Percentiles rank a stretch among this genome's conserved stretches.
phyloP scores from a whole-genome alignment of 495 filamentous ascomycete genomes.

The Aspergillus heteromorphus region DNA sequence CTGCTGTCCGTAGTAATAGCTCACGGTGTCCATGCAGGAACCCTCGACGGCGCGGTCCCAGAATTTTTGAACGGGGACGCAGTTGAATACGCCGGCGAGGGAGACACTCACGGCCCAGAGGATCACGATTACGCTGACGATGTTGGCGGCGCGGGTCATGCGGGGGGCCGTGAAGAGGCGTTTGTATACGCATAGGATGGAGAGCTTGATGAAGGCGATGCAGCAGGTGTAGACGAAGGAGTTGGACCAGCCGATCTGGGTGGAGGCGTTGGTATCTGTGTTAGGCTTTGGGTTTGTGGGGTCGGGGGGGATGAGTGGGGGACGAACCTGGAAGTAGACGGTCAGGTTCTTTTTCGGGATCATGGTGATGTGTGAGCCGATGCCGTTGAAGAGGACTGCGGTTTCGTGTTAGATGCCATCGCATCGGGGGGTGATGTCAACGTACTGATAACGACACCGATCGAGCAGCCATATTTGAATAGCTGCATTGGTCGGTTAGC shows the following conservation, averaged over 20 bases:
- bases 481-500: conserved; percentile 10
- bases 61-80: conserved; percentile 30
- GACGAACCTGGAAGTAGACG: conserved; percentile 25
- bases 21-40: conserved; percentile 27
- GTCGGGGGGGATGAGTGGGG: not conserved
- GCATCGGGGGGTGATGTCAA: not conserved
- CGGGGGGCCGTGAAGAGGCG: conserved; percentile 28
- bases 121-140: conserved; percentile 22
- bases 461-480: conserved; percentile 33
- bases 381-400: conserved; percentile 27
- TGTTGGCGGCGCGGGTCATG: conserved; percentile 23
- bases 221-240: conserved; percentile 27
- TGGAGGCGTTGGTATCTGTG: not conserved
- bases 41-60: conserved; percentile 22
- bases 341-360: conserved; percentile 24
- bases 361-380: conserved; percentile 31
- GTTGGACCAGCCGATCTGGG: conserved; percentile 21
- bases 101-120: conserved; percentile 29
- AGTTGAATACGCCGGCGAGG: conserved; percentile 27
- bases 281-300: not conserved
- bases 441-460: conserved; percentile 25
- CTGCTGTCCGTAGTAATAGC: conserved; percentile 32
- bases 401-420: not conserved
- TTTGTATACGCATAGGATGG: conserved; percentile 38
- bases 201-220: conserved; percentile 35